Evolutionary conservation across 805 yeast genomes (phyloP), one percentile per base, ranked within the genome.

Genomic region (Candida easanensis): DNA sequence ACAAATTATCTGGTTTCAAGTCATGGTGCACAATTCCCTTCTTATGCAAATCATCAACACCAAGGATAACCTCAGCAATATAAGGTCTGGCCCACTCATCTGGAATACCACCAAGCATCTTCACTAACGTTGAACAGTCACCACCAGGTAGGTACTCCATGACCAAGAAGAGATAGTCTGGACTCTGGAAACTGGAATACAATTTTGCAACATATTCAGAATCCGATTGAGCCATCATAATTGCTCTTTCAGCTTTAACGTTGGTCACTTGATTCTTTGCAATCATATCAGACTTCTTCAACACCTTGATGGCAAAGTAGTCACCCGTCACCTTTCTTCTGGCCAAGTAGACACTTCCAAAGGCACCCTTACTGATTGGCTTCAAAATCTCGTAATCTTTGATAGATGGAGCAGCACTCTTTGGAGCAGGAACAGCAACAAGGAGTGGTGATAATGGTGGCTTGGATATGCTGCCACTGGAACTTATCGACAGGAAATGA

Each of bases 131-230:
- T 0, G 97, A 93, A 57, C 91, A 78, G 62, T 93, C 99, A 26
- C 99, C 99, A 33, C 99, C 99, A 52, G 85, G 88, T 31, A 93
- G 68, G 58, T 88, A 93, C 61, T 93, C 99, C 98, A 95, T 91
- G 2, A 93, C 99, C 52, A 93, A 70, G 57, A 87, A 93, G 15
- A 93, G 68, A 59, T 84, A 89, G 48, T 88, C 95, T 38, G 79
- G 77, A 47, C 88, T 87, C 65, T 93, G 99, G 62, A 93, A 93
- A 26, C 95, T 84, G 39, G 85, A 86, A 56, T 81, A 86, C 23
- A 93, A 69, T 57, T 84, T 89, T 1, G 96, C 98, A 46, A 93
- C 97, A 60, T 84, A 88, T 0, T 96, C 95, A 30, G 91, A 84
- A 49, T 89, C 91, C 3, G 95, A 79, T 59, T 93, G 98, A 2